phyloP scores from a whole-genome alignment of 176 grass and related monocot genomes.

The Elaeis guineensis region DNA sequence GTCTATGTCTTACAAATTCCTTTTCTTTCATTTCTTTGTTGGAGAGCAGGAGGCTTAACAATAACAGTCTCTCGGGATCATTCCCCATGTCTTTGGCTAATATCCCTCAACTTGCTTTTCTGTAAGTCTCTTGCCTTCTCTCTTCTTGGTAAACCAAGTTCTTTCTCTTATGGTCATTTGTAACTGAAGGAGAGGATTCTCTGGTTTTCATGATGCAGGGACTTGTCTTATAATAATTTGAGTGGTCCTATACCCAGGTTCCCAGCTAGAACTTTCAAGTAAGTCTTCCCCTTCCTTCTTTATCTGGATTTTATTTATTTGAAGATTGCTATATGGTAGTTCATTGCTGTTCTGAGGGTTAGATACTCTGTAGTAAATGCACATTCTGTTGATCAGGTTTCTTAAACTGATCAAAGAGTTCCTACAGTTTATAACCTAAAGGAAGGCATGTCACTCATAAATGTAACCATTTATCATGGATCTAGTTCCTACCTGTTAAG shows the following conservation, averaged over 20 bases:
- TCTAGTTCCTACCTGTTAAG: too few relatives aligned
- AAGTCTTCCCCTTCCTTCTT: constrained; percentile 11
- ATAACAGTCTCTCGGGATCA: constrained; percentile 57
- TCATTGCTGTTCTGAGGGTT: too few relatives aligned
- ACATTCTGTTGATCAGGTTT: too few relatives aligned
- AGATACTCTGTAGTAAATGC: too few relatives aligned
- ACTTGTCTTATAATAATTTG: constrained; percentile 83
- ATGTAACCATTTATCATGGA: too few relatives aligned
- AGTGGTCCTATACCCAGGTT: constrained; percentile 54
- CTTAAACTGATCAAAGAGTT: too few relatives aligned
- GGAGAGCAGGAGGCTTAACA: constrained; percentile 62
- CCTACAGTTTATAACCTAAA: too few relatives aligned
- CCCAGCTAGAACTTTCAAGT: constrained; percentile 73
- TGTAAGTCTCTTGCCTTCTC: constrained; percentile 34
- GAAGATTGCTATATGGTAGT: neutral
- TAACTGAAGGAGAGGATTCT: constrained; percentile 6
- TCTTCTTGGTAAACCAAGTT: constrained; percentile 1
- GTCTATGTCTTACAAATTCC: neutral
- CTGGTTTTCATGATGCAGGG: constrained; percentile 44
- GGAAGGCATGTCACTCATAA: too few relatives aligned
- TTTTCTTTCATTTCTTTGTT: constrained; percentile 13
- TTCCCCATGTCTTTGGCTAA: constrained; percentile 44
- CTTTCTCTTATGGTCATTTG: constrained; percentile 9
- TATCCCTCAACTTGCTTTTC: constrained; percentile 64
- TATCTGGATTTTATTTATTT: neutral